Conservation (phyloP, 176 grass and related monocot genomes). For the Sorghum bicolor region Sorghum_bicolor_NCBIv3 NC_012879.2:52835001-52835500, state of each 20-base stretch:
- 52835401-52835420: not conserved
- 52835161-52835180: not conserved
- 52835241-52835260: not conserved
- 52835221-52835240: not conserved
- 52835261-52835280: not conserved
- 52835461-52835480: no score
- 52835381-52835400: not conserved
- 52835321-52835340: not conserved
- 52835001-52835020: no score
- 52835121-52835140: not conserved
- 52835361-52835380: slow-evolving; percentile 18
- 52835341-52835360: fast-evolving
- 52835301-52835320: not conserved
- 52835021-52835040: not conserved
- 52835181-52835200: no score
- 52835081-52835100: not conserved
- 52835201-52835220: not conserved
- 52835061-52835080: not conserved
- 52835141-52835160: not conserved
- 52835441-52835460: no score
- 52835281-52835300: slow-evolving; percentile 35
- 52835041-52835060: not conserved
- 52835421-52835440: not conserved
- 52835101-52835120: not conserved
- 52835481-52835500: no score